phyloP scores from a whole-genome alignment of 805 yeast genomes.

The Priceomyces carsonii region DNA sequence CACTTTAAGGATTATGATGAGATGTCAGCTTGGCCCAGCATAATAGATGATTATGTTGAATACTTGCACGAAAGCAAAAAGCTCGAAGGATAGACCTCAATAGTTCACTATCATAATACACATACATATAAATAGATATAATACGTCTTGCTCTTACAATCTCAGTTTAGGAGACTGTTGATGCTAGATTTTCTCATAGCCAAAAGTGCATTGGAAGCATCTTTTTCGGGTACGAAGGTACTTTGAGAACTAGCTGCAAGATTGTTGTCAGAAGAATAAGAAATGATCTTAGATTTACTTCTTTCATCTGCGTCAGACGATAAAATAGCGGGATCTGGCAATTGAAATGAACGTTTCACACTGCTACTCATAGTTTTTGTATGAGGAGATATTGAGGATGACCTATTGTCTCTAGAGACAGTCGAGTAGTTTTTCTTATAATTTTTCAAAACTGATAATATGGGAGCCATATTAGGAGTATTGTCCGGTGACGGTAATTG shows the following conservation, averaged over 20 bases:
- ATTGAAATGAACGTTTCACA: slow-evolving; percentile 23
- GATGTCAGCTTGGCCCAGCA: slow-evolving; percentile 88
- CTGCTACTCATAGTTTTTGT: slow-evolving; percentile 14
- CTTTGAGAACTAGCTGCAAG: too few relatives aligned
- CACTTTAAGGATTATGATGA: slow-evolving; percentile 65
- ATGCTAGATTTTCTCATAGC: slow-evolving; percentile 43
- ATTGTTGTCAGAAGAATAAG: too few relatives aligned
- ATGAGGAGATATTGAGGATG: slow-evolving; percentile 22
- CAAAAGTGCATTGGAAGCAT: slow-evolving; percentile 39
- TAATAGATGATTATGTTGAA: slow-evolving; percentile 83
- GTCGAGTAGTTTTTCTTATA: slow-evolving; percentile 9
- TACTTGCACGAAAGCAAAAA: slow-evolving; percentile 35
- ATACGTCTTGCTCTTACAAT: background rate
- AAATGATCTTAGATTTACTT: too few relatives aligned
- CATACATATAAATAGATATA: background rate
- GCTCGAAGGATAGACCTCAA: background rate
- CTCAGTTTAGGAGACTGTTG: slow-evolving; percentile 38
- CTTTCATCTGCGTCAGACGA: too few relatives aligned
- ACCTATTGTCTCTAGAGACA: slow-evolving; percentile 9
- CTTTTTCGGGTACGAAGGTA: slow-evolving; percentile 30
- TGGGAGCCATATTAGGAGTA: slow-evolving; percentile 39
- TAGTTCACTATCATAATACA: too few relatives aligned
- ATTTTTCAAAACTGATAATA: slow-evolving; percentile 28
- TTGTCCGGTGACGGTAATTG: slow-evolving; percentile 36
- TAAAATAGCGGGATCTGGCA: slow-evolving; percentile 42